phyloP scores from a whole-genome alignment of 148 eudicot species.

The Nepenthes mirabilis region DNA sequence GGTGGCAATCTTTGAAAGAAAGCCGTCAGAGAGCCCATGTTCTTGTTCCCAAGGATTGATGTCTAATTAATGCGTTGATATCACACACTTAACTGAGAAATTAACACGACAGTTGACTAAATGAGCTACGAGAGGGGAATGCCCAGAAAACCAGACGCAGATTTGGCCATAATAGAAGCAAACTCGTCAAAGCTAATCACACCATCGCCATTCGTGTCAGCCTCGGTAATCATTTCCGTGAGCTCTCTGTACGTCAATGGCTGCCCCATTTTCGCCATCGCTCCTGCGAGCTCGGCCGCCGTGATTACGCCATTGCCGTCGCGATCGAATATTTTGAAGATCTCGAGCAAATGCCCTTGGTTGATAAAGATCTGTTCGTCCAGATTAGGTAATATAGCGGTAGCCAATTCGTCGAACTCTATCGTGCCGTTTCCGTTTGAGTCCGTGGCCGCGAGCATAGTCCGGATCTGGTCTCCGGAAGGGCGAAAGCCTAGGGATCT shows the following conservation, averaged over 20 bases:
- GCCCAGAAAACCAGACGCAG: constrained; percentile 23
- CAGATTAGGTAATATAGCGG: constrained; percentile 21
- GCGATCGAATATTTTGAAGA: constrained; percentile 25
- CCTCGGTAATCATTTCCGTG: constrained; percentile 28
- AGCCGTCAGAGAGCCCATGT: no score
- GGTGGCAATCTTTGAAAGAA: no score
- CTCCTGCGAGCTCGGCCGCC: constrained; percentile 39
- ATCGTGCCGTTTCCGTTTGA: constrained; percentile 29
- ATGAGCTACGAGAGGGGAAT: constrained; percentile 7
- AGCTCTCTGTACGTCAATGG: constrained; percentile 31
- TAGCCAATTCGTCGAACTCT: constrained; percentile 28
- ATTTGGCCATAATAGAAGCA: constrained; percentile 33
- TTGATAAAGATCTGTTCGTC: constrained; percentile 7
- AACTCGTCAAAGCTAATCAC: constrained; percentile 36
- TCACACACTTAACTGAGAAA: no score
- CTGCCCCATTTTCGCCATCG: constrained; percentile 52
- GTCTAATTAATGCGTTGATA: no score
- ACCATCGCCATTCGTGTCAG: constrained; percentile 35
- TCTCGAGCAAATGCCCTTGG: constrained; percentile 19
- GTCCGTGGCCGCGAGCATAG: constrained; percentile 19
- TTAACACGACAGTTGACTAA: no score
- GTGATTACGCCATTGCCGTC: constrained; percentile 40
- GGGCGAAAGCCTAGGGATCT: constrained; percentile 34
- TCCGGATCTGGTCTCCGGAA: constrained; percentile 26
- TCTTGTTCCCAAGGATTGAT: no score